These are phyloP conservation scores for Rhizoclosmatium globosum DNA, from an alignment of 192 early-diverging fungal species.

Conservation along the genomic window DNA sequence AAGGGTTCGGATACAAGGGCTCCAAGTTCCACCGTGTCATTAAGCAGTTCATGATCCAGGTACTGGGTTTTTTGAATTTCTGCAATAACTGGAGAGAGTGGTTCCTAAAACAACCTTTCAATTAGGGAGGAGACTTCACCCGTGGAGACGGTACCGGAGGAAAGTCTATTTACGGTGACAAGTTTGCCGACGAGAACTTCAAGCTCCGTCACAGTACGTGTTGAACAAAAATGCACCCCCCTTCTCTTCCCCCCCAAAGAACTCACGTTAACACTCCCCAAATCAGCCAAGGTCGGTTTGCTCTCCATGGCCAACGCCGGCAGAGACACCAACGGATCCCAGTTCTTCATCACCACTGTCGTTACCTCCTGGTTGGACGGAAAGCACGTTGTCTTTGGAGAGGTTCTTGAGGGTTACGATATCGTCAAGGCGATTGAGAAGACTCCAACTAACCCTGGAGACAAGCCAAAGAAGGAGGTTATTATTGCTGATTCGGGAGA, in stretches of 20 bases:
- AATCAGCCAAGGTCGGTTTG: constrained; percentile 61
- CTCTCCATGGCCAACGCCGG: constrained; percentile 77
- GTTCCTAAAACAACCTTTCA: not conserved
- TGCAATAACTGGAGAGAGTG: too few relatives aligned
- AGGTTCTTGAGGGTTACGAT: constrained; percentile 64
- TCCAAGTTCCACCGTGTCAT: constrained; percentile 75
- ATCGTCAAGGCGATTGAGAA: constrained; percentile 55
- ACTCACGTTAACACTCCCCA: constrained; percentile 33
- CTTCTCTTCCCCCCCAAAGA: constrained; percentile 51
- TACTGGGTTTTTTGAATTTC: not conserved
- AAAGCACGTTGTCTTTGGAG: constrained; percentile 68
- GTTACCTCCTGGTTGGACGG: constrained; percentile 63
- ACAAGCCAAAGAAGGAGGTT: constrained; percentile 60
- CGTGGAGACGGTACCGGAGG: constrained; percentile 82
- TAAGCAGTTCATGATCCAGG: constrained; percentile 79
- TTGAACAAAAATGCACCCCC: constrained; percentile 55
- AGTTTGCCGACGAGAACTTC: constrained; percentile 97
- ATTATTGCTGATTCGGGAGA: constrained; percentile 60
- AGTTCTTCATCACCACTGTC: constrained; percentile 72
- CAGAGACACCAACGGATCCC: constrained; percentile 85
- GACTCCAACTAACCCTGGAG: constrained; percentile 56
- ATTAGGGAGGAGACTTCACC: constrained; percentile 84
- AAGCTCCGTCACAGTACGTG: constrained; percentile 71
- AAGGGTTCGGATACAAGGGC: constrained; percentile 94
- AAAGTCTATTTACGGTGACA: constrained; percentile 78